Conservation (phyloP, 495 filamentous ascomycete species). For the Daldinia childiae region DNA sequence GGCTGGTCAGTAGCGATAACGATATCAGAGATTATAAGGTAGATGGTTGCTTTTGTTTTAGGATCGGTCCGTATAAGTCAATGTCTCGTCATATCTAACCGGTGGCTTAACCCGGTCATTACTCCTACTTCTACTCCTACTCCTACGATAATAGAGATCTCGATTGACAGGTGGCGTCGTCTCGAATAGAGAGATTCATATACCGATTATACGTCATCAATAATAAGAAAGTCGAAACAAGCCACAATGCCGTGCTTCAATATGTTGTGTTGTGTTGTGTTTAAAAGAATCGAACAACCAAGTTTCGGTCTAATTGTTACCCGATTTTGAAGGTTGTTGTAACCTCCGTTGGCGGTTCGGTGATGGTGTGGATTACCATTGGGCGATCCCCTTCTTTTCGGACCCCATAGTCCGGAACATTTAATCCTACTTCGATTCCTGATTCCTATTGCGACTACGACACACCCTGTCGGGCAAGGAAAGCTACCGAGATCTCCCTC, state of each 20-base stretch:
- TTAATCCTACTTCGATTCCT: slow-evolving; percentile 38
- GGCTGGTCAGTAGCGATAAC: too few relatives aligned
- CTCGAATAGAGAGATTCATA: neutral
- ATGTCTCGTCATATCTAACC: neutral
- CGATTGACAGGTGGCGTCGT: neutral
- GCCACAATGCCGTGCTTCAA: slow-evolving; percentile 24
- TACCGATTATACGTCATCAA: slow-evolving; percentile 33
- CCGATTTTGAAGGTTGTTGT: slow-evolving; percentile 20
- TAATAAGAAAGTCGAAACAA: slow-evolving; percentile 25
- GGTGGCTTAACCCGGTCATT: too few relatives aligned
- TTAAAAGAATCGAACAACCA: neutral
- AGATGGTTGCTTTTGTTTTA: neutral
- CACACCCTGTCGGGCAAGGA: slow-evolving; percentile 22
- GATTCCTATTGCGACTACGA: slow-evolving; percentile 27
- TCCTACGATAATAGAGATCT: neutral
- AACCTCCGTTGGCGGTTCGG: slow-evolving; percentile 19
- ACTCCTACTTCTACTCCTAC: too few relatives aligned
- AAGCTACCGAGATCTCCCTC: slow-evolving; percentile 30
- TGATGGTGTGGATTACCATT: slow-evolving; percentile 22
- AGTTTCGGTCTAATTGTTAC: slow-evolving; percentile 35
- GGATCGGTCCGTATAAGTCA: neutral
- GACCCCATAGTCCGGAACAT: slow-evolving; percentile 35
- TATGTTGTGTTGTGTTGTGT: neutral
- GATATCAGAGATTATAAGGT: neutral
- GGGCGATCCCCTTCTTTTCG: slow-evolving; percentile 5